These are phyloP conservation scores for Umbelopsis ramanniana DNA, from an alignment of 192 early-diverging fungal species.

Conservation along the genomic window DNA sequence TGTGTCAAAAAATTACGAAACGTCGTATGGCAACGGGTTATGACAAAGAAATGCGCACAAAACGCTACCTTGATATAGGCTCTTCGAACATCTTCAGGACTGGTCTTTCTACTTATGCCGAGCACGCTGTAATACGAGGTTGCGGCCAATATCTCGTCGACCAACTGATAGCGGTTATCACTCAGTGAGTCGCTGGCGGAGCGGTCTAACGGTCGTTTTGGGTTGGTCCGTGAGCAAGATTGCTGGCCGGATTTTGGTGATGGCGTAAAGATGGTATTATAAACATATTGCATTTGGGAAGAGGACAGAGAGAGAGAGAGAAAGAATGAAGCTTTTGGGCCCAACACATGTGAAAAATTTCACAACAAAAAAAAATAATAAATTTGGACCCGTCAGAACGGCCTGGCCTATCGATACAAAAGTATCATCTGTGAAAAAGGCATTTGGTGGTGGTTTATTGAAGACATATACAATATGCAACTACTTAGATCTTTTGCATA, in stretches of 20 bases:
- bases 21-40: too few relatives aligned
- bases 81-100: constrained; percentile 54
- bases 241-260: neutral
- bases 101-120: constrained; percentile 44
- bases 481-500: constrained; percentile 84
- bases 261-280: constrained; percentile 19
- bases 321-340: neutral
- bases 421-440: neutral
- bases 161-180: constrained; percentile 39
- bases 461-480: constrained; percentile 20
- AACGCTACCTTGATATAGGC: constrained; percentile 47
- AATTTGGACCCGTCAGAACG: too few relatives aligned
- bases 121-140: constrained; percentile 55
- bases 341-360: constrained; percentile 14
- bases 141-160: constrained; percentile 55
- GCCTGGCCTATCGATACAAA: neutral
- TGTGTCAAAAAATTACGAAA: neutral
- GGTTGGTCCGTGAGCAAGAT: neutral
- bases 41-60: neutral
- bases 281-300: constrained; percentile 20
- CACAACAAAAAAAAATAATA: neutral
- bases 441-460: neutral
- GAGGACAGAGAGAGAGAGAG: neutral
- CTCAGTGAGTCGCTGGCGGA: neutral
- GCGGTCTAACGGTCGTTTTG: neutral